Conservation (phyloP, 306 rosid genomes). For the Dalbergia oliveri region DNA sequence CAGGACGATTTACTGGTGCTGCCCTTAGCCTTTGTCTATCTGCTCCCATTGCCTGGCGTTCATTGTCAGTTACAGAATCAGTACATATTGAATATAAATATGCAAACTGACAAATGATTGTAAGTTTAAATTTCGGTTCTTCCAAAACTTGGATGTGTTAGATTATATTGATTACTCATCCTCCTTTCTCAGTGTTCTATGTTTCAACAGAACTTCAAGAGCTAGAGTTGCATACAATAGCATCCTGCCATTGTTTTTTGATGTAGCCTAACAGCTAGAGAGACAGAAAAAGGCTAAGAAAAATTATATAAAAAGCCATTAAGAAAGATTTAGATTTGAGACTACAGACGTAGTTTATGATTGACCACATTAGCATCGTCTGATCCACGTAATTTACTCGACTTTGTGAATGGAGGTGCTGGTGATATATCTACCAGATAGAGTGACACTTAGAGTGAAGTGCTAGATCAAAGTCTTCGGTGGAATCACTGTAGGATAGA, state of each 20-base stretch:
- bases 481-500: neutral
- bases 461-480: slow-evolving; percentile 22
- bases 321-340: too few species aligned
- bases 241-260: slow-evolving; percentile 13
- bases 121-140: slow-evolving; percentile 7
- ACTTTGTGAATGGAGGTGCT: too few species aligned
- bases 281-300: too few species aligned
- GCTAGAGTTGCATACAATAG: neutral
- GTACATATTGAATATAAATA: slow-evolving; percentile 32
- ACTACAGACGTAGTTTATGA: too few species aligned
- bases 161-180: neutral
- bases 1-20: slow-evolving; percentile 53
- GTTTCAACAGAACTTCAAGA: neutral
- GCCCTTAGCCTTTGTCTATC: slow-evolving; percentile 63
- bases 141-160: neutral
- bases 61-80: slow-evolving; percentile 34
- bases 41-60: slow-evolving; percentile 65
- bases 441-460: slow-evolving; percentile 3
- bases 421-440: slow-evolving; percentile 8
- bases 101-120: neutral
- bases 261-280: too few species aligned
- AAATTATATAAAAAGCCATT: too few species aligned
- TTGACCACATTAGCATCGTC: too few species aligned
- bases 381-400: too few species aligned
- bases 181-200: neutral